These are phyloP conservation scores for Phytopythium cucurbitacearum DNA, from an alignment of 352 stramenopile species.

Conservation along the genomic window DNA sequence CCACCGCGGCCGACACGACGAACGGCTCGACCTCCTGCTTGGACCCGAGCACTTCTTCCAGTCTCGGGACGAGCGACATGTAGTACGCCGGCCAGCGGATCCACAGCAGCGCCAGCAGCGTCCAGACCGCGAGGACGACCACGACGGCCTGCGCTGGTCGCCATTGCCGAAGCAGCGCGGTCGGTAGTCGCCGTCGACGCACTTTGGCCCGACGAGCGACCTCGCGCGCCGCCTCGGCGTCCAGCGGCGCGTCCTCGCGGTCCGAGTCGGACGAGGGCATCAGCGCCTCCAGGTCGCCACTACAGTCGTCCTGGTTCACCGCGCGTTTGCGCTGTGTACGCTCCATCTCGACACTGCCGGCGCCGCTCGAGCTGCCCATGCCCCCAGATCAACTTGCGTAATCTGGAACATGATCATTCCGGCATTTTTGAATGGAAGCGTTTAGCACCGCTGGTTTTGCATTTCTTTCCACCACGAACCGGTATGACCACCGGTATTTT, in stretches of 20 bases:
- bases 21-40: constrained; percentile 45
- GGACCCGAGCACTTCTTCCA: constrained; percentile 23
- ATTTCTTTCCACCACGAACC: too few relatives aligned
- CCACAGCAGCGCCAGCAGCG: constrained; percentile 37
- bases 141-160: too few relatives aligned
- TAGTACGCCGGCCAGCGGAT: constrained; percentile 49
- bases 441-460: not conserved
- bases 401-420: not conserved
- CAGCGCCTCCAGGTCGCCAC: constrained; percentile 6
- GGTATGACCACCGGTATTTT: too few relatives aligned
- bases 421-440: not conserved
- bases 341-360: not conserved
- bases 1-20: constrained; percentile 29
- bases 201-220: too few relatives aligned
- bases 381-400: not conserved
- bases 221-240: too few relatives aligned
- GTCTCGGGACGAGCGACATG: constrained; percentile 15
- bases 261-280: constrained; percentile 14
- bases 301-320: not conserved
- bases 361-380: too few relatives aligned
- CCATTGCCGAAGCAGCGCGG: too few relatives aligned
- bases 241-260: constrained; percentile 8
- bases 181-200: too few relatives aligned
- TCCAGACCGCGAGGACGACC: constrained; percentile 15
- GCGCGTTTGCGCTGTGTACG: constrained; percentile 1